Evolutionary conservation across 2,329 filamentous ascomycete species (phyloP).

Genomic region (Trichoderma guizhouense): DNA sequence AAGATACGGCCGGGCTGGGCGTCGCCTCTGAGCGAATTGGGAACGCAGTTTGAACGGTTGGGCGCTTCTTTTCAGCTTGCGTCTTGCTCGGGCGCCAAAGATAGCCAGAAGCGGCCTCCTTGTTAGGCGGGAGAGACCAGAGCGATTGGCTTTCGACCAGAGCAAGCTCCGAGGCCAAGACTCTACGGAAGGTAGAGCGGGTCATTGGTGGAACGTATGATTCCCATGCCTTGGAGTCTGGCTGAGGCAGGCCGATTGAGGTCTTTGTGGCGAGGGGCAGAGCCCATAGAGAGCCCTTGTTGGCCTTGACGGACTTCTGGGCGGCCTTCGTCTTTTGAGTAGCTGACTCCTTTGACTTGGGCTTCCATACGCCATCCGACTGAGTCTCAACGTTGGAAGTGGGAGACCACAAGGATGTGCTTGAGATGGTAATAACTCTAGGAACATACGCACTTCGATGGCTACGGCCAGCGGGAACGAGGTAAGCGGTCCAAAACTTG

Average conservation of each 20-base stretch:
- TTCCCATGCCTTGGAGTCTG: background rate
- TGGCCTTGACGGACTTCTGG: background rate
- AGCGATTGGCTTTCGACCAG: background rate
- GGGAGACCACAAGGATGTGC: constrained; percentile 4
- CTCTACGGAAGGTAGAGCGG: background rate
- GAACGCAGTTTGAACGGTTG: background rate
- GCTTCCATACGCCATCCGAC: background rate
- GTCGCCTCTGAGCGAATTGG: background rate
- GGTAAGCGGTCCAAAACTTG: background rate
- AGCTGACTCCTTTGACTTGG: background rate
- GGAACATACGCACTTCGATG: background rate
- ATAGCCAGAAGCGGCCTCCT: background rate
- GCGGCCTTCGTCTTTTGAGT: background rate
- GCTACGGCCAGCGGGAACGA: background rate
- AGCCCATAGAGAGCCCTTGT: background rate
- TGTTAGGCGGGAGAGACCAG: background rate
- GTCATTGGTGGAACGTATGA: background rate
- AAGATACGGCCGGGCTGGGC: background rate
- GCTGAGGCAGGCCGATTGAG: background rate
- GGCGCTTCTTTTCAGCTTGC: background rate
- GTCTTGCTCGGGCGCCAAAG: background rate
- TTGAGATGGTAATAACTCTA: background rate
- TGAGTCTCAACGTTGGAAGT: background rate
- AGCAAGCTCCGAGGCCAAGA: background rate
- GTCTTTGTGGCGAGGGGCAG: background rate